Evolutionary conservation across 352 stramenopile species (phyloP), one percentile per base, ranked within the genome.

Genomic region (Globisporangium spinosum): DNA sequence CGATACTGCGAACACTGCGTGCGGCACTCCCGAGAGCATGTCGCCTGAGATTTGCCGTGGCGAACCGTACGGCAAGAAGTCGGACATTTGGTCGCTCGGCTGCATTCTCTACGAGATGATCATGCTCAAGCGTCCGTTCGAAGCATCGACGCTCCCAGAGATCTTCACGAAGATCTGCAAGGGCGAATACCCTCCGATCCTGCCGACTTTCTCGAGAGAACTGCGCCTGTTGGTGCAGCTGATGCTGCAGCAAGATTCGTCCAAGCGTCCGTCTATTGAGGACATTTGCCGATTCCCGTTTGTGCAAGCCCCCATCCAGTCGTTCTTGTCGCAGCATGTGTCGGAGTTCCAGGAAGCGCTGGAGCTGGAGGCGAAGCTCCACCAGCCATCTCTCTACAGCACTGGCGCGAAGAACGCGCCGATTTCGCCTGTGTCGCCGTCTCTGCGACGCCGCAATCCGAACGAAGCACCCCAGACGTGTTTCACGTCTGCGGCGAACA

Each of bases 21-120:
- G 89, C 55, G 89, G 89, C 23, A 97, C 89, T 13, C 89, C 89
- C 9, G 87, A 96, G 71, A 94, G 85, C 56, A 96, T 97, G 88
- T 96, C 88, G 12, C 89, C 89, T 7, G 89, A 97, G 76, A 94
- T 97, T 65, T 96, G 88, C 57, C 86, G 87, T 20, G 88, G 89
- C 34, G 85, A 95, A 57, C 87, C 85, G 32, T 97, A 97, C 69
- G 89, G 87, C 35, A 95, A 95, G 54, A 95, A 97, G 71, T 94
- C 85, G 34, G 89, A 97, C 64, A 94, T 97, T 67, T 97, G 89
- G 89, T 94, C 88, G 53, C 83, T 97, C 17, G 89, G 89, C 17
- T 97, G 89, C 69, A 91, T 97, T 25, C 54, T 97, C 65, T 97
- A 97, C 73, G 89, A 97, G 65, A 93, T 95, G 86, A 90, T 92